Base-by-base conservation (phyloP, 768 basidiomycete species). In the Leccinum aurantiacum region DNA sequence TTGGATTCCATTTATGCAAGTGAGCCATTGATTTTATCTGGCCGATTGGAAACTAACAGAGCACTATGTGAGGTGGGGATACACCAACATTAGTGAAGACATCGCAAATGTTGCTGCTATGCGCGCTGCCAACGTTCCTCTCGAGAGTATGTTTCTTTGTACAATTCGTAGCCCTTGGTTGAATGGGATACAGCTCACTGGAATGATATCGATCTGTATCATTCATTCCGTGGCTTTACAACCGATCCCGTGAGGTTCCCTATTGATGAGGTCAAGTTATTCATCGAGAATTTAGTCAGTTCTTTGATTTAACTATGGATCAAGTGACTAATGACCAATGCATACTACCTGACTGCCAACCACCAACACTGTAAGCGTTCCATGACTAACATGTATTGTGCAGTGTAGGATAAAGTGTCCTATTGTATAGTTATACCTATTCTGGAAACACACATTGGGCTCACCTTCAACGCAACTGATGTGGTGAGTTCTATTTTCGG, bases 1-100 rank as follows among this genome's bases (percentile, higher is more conserved):
- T 91, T 67, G 90, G 90, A 7, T 90, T 90, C 76, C 90, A 93
- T 60, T 79, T 90, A 15, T 88, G 87, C 76, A 80, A 83, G 79
- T 86, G 67, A 62, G 69, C 3, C 33, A 27, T 17, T 17, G 33
- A 31, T 24, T 27, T 17, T 13, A 15, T 13, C 49, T 37, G 24
- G 8, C 19, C 31, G 24, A 15, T 10, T 17, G 6, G 38, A 15
- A 24, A 11, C n/a, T 61, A 27, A 62, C 44, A 6, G 22, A 15
- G 10, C 46, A 6, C 4, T 19, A 33, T 55, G 0, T 11, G 31
- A 69, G 63, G 47, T 85, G 80, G 80, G 83, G 83, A 4, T 84
- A 82, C 60, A 57, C 66, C 31, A 76, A 82, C 63, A 65, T 90
- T 19, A n/a, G n/a, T n/a, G n/a, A n/a, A n/a, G n/a, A n/a, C n/a